A percentile compares a stretch with the other conserved stretches of the same genome.
Conservation (phyloP, 2,329 filamentous ascomycete species). For the Calonectria crousiana region DNA sequence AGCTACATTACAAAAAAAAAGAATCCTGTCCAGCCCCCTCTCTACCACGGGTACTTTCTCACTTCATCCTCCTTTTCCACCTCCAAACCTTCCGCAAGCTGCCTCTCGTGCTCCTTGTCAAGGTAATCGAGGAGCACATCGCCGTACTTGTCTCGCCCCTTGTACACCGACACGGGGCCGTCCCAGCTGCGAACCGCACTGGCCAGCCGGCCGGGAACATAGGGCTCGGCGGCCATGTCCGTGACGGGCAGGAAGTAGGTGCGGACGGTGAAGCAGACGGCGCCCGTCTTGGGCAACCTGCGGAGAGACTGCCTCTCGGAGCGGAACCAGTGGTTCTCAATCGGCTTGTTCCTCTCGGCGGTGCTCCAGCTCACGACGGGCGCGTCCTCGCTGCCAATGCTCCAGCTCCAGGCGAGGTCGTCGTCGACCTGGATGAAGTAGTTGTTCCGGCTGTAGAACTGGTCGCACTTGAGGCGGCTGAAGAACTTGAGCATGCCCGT, state of each 20-base stretch:
- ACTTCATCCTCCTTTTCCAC: constrained; percentile 70
- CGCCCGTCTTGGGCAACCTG: constrained; percentile 68
- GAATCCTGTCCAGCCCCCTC: not conserved
- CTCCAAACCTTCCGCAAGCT: constrained; percentile 76
- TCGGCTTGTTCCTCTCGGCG: constrained; percentile 78
- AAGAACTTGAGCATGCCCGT: constrained; percentile 88
- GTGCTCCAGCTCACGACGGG: constrained; percentile 77
- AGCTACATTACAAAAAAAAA: not conserved
- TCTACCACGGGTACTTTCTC: constrained; percentile 71
- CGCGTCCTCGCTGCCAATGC: constrained; percentile 80
- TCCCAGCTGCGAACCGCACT: constrained; percentile 87
- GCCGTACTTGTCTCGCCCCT: constrained; percentile 80
- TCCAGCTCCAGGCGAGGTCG: constrained; percentile 78
- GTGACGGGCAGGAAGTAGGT: constrained; percentile 83
- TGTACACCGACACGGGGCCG: constrained; percentile 80
- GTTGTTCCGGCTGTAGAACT: constrained; percentile 76
- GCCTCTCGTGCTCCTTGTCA: constrained; percentile 79
- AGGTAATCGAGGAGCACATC: constrained; percentile 82
- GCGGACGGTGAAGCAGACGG: constrained; percentile 79
- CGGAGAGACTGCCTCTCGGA: constrained; percentile 80
- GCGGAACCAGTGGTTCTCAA: constrained; percentile 81
- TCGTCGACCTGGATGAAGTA: constrained; percentile 93
- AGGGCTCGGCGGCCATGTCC: constrained; percentile 76
- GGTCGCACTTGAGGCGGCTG: constrained; percentile 75
- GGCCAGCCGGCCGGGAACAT: constrained; percentile 82